These are phyloP conservation scores for Madurella mycetomatis DNA, from an alignment of 2,329 filamentous ascomycete genomes.

Conservation along the genomic window DNA sequence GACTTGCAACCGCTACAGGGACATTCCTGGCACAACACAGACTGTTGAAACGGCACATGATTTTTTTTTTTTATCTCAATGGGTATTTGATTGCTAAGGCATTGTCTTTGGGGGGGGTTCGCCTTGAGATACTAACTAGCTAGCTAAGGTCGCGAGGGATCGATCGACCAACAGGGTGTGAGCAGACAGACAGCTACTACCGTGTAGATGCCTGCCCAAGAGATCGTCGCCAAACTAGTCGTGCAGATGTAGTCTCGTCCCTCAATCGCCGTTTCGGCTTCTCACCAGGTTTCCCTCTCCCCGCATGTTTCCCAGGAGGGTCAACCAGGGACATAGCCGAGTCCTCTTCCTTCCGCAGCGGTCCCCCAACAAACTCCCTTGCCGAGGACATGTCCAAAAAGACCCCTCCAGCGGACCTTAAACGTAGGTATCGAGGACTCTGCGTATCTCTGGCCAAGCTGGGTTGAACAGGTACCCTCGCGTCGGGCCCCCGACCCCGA, in stretches of 20 bases:
- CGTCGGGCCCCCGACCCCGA: background rate
- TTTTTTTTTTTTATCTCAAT: background rate
- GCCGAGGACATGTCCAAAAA: background rate
- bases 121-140: background rate
- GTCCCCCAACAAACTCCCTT: background rate
- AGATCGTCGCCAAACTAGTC: background rate
- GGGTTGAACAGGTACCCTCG: constrained; percentile 6
- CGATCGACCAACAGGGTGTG: background rate
- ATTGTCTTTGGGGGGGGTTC: background rate
- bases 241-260: background rate
- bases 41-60: background rate
- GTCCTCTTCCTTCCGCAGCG: background rate
- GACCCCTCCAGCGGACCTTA: background rate
- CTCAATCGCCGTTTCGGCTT: background rate
- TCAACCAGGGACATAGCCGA: background rate
- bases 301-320: background rate
- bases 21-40: too few relatives aligned
- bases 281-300: background rate
- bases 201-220: background rate
- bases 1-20: too few relatives aligned
- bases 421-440: background rate
- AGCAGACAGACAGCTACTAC: background rate
- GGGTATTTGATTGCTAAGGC: background rate
- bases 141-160: background rate
- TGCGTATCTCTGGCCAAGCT: background rate